Evolutionary conservation across 2,329 filamentous ascomycete species (phyloP).

Genomic region (Paramyrothecium roridum): DNA sequence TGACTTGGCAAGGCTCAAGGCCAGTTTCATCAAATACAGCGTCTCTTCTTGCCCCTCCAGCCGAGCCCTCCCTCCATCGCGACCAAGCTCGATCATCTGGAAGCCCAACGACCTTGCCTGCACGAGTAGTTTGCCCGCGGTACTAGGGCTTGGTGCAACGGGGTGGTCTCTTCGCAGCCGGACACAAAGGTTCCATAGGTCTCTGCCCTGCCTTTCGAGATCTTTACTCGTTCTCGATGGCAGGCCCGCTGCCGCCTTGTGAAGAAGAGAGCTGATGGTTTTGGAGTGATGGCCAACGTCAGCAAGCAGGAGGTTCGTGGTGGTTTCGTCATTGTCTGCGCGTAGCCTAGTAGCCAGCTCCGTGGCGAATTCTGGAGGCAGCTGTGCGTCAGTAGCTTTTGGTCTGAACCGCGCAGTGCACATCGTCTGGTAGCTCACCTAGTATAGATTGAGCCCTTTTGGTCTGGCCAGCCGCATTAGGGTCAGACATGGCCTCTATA

Average conservation of each 20-base stretch:
- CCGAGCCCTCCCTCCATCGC: conserved; percentile 26
- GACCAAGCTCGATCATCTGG: conserved; percentile 59
- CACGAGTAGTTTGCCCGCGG: conserved; percentile 27
- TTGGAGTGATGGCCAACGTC: conserved; percentile 24
- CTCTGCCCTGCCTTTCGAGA: conserved; percentile 54
- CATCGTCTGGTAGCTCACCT: no score
- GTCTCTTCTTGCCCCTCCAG: conserved; percentile 30
- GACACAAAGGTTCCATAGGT: conserved; percentile 66
- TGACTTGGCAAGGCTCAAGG: conserved; percentile 61
- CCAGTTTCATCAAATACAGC: conserved; percentile 61
- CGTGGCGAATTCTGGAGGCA: conserved; percentile 21
- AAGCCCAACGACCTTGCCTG: conserved; percentile 58
- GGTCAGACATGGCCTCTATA: no score
- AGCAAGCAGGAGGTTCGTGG: conserved; percentile 35
- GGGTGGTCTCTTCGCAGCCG: conserved; percentile 35
- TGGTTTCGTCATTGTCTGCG: conserved; percentile 23
- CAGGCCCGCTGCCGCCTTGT: neutral
- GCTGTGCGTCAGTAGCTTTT: no score
- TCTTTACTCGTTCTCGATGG: conserved; percentile 22
- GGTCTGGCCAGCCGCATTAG: no score
- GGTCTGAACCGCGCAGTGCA: no score
- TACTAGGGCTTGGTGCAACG: conserved; percentile 13
- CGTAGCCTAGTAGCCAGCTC: conserved; percentile 20
- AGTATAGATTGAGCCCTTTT: no score
- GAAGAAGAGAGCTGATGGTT: conserved; percentile 1